Conservation (phyloP, 2,329 filamentous ascomycete species). For the Exophiala phaeomuriformis region DNA sequence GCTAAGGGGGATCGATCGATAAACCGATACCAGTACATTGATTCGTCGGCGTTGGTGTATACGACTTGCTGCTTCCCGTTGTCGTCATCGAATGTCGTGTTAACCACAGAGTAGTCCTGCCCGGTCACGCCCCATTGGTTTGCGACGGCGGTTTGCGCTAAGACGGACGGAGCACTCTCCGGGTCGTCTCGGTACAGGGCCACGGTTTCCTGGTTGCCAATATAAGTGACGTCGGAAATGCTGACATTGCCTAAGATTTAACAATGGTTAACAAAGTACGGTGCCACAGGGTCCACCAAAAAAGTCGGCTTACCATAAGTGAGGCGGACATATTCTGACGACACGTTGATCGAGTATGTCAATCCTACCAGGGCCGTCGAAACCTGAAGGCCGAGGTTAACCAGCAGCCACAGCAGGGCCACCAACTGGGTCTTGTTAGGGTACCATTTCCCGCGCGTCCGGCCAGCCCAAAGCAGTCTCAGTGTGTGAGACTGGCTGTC, state of each 20-base stretch:
- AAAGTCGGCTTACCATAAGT: slow-evolving; percentile 1
- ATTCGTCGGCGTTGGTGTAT: slow-evolving; percentile 40
- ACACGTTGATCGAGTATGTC: slow-evolving; percentile 23
- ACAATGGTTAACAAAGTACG: not conserved
- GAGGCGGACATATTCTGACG: slow-evolving; percentile 6
- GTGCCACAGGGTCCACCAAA: not conserved
- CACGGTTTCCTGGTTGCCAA: slow-evolving; percentile 11
- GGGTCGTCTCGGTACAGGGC: slow-evolving; percentile 7
- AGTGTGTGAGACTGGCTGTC: slow-evolving; percentile 17
- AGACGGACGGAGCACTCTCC: not conserved
- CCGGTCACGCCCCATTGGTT: slow-evolving; percentile 15
- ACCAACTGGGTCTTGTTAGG: slow-evolving; percentile 17
- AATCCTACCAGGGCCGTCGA: slow-evolving; percentile 21
- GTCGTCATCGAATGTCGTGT: slow-evolving; percentile 1
- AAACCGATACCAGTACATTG: slow-evolving; percentile 19
- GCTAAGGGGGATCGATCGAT: slow-evolving; percentile 13
- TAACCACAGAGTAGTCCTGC: slow-evolving; percentile 7
- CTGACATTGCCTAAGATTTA: slow-evolving; percentile 12
- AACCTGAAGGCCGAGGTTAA: slow-evolving; percentile 18
- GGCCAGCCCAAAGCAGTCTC: slow-evolving; percentile 20
- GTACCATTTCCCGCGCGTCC: slow-evolving; percentile 7
- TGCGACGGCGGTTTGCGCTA: slow-evolving; percentile 4
- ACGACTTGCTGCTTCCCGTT: slow-evolving; percentile 24
- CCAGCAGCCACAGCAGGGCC: slow-evolving; percentile 12
- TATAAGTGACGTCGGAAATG: slow-evolving; percentile 14